Evolutionary conservation across 129 eudicot genomes (phyloP), one percentile per base, ranked within the genome.

Genomic region (Centella asiatica): DNA sequence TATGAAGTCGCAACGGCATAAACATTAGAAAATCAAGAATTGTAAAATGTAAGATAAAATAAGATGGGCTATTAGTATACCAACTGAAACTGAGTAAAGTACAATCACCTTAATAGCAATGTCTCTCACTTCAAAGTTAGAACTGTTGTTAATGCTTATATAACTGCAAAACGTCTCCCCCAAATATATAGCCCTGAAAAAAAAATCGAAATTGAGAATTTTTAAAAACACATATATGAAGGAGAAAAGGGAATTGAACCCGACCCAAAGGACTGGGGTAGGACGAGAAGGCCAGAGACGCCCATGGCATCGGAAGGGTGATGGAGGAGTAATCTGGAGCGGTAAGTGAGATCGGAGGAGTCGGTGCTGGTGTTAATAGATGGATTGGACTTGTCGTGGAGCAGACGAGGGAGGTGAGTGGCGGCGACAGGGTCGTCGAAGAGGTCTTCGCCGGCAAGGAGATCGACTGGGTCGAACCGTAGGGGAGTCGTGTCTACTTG

Each of bases 91-190:
- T 14, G 17, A 12, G 47, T 42, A 22, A 33, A 34, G 25, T 34
- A 3, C n/a, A 51, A 26, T 67, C 66, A 88, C 96, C 96, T 87
- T 87, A 51, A 87, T 87, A 20, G 72, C 66, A 34, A 92, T 57
- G 62, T 92, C 98, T 47, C 88, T 77, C 24, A 67, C 98, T 68
- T 92, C 98, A 60, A 75, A 92, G 69, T 61, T 80, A 22, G 96
- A 92, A 60, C 98, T 92, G 72, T 92, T 92, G 76, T 92, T 92
- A 64, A 92, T 85, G 62, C 98, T 92, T 42, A 92, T 74, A 57
- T 92, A 92, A 52, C 98, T 87, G 81, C 90, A 82, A 70, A 92
- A 92, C 18, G 95, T 92, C 82, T 92, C 98, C 59, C 98, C 98
- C 63, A 92, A 74, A 76, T 92, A 92, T 74, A 92, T 92, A 27